Evolutionary conservation across 176 grass and related monocot species (phyloP).

Genomic region (Cenchrus americanus): DNA sequence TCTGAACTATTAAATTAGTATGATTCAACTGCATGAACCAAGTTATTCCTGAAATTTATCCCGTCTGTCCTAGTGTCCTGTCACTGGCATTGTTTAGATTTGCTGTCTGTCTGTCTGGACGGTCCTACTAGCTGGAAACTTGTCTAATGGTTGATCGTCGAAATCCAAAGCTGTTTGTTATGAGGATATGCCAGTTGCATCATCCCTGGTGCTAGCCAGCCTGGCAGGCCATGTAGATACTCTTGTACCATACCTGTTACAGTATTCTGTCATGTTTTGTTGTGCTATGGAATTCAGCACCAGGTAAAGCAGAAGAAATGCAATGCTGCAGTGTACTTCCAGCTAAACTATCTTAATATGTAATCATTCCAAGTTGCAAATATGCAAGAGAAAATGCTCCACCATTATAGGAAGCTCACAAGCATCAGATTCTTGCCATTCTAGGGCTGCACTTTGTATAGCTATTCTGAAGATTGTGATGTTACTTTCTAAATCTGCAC

Average conservation of each 20-base stretch:
- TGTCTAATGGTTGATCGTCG: slow-evolving; percentile 27
- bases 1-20: neutral
- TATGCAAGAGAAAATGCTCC: slow-evolving; percentile 11
- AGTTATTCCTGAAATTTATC: slow-evolving; percentile 11
- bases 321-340: neutral
- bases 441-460: slow-evolving; percentile 31
- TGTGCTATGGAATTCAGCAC: neutral
- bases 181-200: slow-evolving; percentile 2
- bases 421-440: slow-evolving; percentile 5
- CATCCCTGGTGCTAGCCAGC: slow-evolving; percentile 13
- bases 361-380: slow-evolving; percentile 24
- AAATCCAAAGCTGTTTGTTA: slow-evolving; percentile 23
- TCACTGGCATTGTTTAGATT: slow-evolving; percentile 2
- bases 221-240: neutral
- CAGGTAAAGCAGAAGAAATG: slow-evolving; percentile 24
- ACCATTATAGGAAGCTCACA: neutral
- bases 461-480: slow-evolving; percentile 26
- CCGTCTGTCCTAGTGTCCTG: neutral
- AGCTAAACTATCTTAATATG: neutral
- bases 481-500: neutral
- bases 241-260: neutral
- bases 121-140: slow-evolving; percentile 6
- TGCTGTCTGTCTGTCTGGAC: slow-evolving; percentile 1
- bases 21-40: slow-evolving; percentile 20
- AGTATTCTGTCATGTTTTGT: slow-evolving; percentile 17